These are phyloP conservation scores for Zygosaccharomyces sapae DNA, from an alignment of 1,139 yeast species.

Conservation along the genomic window DNA sequence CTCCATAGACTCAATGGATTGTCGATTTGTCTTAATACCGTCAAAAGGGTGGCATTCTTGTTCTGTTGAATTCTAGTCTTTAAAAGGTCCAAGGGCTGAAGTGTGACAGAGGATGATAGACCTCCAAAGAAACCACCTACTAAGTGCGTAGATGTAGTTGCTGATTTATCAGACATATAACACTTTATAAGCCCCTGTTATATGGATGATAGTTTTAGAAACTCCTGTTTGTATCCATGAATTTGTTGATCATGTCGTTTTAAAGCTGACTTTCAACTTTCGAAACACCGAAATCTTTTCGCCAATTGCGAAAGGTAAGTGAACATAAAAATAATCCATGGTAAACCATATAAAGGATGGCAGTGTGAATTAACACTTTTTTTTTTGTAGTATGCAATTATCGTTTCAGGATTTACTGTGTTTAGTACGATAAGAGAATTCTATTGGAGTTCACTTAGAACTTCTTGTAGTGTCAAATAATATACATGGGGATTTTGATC, in stretches of 20 bases:
- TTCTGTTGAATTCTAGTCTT: constrained; percentile 87
- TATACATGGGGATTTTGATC: constrained; percentile 1
- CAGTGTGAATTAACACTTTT: background rate
- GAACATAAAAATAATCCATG: too few species aligned
- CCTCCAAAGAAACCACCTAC: constrained; percentile 88
- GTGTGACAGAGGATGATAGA: constrained; percentile 67
- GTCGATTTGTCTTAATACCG: constrained; percentile 47
- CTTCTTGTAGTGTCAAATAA: constrained; percentile 5
- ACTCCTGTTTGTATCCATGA: background rate
- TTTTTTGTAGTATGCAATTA: background rate
- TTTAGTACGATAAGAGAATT: background rate
- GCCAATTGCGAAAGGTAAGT: too few species aligned
- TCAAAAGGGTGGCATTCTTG: constrained; percentile 40
- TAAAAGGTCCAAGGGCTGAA: constrained; percentile 87
- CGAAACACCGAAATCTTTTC: too few species aligned
- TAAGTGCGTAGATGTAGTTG: constrained; percentile 46
- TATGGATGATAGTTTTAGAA: background rate
- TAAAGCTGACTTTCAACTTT: too few species aligned
- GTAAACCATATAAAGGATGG: too few species aligned
- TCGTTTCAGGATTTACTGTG: too few species aligned
- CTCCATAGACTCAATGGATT: constrained; percentile 70
- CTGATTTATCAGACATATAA: constrained; percentile 11
- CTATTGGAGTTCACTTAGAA: background rate
- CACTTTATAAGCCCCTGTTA: background rate
- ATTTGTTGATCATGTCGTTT: background rate